Conservation (phyloP, 345 rosid genomes). For the Firmiana major region DNA sequence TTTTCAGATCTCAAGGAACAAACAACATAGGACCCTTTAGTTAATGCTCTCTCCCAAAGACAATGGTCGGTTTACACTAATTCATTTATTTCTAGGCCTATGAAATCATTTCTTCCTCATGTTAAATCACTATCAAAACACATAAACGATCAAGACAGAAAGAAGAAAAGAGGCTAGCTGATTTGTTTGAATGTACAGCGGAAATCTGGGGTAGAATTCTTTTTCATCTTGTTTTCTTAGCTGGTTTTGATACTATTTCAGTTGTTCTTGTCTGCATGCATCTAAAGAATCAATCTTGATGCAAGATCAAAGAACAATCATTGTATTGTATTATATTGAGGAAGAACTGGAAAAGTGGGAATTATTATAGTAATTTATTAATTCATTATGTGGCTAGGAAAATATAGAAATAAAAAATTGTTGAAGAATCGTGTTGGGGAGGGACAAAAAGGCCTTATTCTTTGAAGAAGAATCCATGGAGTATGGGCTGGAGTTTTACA, state of each 20-base stretch:
- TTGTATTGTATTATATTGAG: neutral
- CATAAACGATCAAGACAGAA: neutral
- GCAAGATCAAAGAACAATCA: neutral
- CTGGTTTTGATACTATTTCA: neutral
- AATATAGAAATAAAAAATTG: neutral
- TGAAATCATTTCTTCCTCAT: neutral
- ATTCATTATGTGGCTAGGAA: neutral
- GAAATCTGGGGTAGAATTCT: too few relatives aligned
- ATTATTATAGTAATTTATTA: too few relatives aligned
- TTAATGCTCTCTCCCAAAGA: too few relatives aligned
- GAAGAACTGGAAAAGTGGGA: neutral
- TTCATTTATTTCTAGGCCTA: neutral
- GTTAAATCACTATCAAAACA: neutral
- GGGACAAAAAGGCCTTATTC: slow-evolving; percentile 7
- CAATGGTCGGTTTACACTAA: neutral
- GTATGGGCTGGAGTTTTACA: slow-evolving; percentile 15
- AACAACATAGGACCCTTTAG: too few relatives aligned
- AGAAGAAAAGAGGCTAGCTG: neutral
- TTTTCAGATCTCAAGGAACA: too few relatives aligned
- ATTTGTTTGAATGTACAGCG: too few relatives aligned
- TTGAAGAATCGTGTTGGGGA: neutral
- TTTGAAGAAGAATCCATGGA: slow-evolving; percentile 10
- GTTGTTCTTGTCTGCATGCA: neutral
- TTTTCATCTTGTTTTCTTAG: too few relatives aligned
- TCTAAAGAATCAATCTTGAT: neutral